Evolutionary conservation across 257 asterid species (phyloP).

Genomic region (Gardenia jasminoides): DNA sequence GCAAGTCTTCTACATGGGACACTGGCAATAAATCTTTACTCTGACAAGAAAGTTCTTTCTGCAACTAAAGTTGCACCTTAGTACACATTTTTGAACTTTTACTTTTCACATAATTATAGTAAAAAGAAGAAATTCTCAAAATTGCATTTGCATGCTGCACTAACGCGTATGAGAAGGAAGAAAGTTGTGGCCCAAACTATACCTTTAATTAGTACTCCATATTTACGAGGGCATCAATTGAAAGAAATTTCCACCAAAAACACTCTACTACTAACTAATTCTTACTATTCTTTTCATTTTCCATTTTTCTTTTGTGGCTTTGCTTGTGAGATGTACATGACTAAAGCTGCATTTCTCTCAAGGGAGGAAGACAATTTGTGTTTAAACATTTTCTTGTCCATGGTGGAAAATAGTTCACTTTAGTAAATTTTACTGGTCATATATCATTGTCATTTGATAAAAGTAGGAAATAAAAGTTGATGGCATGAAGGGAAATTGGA

Average conservation of each 20-base stretch:
- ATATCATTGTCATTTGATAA: neutral
- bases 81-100: neutral
- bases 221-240: no score
- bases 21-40: neutral
- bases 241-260: no score
- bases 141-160: neutral
- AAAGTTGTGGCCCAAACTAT: neutral
- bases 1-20: neutral
- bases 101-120: neutral
- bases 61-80: neutral
- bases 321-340: no score
- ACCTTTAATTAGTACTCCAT: neutral
- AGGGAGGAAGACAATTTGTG: no score
- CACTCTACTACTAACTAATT: no score
- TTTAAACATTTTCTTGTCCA: neutral
- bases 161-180: neutral
- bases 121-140: no score
- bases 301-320: no score
- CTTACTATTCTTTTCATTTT: no score
- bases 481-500: neutral
- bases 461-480: neutral
- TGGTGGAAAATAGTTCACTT: neutral
- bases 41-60: neutral
- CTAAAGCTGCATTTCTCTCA: neutral
- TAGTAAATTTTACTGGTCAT: neutral